Percentiles rank a stretch among this genome's conserved stretches.
Conservation (phyloP, 148 eudicot genomes). For the Rhododendron mucronatum region DNA sequence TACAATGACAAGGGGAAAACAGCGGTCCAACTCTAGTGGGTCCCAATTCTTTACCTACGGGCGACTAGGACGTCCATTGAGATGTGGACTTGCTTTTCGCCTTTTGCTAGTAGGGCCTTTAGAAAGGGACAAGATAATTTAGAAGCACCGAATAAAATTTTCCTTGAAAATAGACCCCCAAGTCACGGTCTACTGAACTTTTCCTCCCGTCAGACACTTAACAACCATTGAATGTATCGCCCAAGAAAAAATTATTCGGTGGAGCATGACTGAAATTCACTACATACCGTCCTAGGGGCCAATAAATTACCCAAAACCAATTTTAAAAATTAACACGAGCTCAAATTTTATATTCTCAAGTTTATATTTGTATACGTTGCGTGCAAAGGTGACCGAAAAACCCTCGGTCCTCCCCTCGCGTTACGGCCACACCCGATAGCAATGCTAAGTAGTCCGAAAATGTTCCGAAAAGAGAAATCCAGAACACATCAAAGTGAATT, state of each 20-base stretch:
- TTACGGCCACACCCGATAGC: too few species aligned
- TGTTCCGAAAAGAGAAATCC: background rate
- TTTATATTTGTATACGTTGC: too few species aligned
- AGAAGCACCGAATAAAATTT: background rate
- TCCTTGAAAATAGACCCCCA: background rate
- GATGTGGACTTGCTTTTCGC: background rate
- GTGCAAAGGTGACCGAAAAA: too few species aligned
- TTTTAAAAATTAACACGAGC: too few species aligned
- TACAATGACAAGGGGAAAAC: background rate
- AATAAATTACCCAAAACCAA: too few species aligned
- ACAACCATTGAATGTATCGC: background rate
- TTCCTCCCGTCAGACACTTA: background rate
- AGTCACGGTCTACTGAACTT: background rate
- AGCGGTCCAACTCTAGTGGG: background rate
- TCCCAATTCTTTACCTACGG: background rate
- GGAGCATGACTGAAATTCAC: background rate
- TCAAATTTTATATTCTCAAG: background rate
- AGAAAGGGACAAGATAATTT: background rate
- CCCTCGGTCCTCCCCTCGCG: too few species aligned
- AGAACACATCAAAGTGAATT: too few species aligned
- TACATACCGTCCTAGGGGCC: background rate
- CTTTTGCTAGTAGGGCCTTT: background rate
- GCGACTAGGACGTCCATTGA: background rate
- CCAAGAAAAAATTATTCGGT: background rate
- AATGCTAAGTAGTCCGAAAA: too few species aligned